Percentiles rank a stretch among this genome's conserved stretches.
Evolutionary conservation across 2,329 filamentous ascomycete species (phyloP).

Genomic region (Fusarium chlamydosporum): DNA sequence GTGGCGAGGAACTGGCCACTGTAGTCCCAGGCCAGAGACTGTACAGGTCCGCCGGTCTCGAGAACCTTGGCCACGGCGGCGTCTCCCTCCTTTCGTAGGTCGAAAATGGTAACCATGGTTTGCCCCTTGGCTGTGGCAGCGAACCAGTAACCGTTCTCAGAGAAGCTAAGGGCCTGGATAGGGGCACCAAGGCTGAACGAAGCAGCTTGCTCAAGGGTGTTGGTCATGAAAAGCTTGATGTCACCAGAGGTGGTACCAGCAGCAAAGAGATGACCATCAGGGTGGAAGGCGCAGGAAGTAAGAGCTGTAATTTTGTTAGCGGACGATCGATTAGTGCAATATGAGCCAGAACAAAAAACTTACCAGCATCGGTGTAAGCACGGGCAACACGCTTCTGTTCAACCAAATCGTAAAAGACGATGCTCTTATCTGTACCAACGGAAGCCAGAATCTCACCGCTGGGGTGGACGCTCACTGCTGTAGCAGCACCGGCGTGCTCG

Average conservation of each 20-base stretch:
- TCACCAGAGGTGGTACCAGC: slow-evolving; percentile 84
- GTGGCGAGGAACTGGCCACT: slow-evolving; percentile 92
- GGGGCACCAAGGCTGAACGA: slow-evolving; percentile 78
- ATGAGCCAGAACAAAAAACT: slow-evolving; percentile 55
- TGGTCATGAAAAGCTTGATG: slow-evolving; percentile 91
- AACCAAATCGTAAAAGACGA: slow-evolving; percentile 87
- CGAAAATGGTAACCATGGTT: slow-evolving; percentile 86
- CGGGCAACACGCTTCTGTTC: slow-evolving; percentile 79
- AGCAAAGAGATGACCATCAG: slow-evolving; percentile 94
- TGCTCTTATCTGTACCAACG: slow-evolving; percentile 91
- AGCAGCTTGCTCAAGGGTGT: slow-evolving; percentile 81
- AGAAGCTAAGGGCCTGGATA: slow-evolving; percentile 84
- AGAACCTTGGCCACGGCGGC: slow-evolving; percentile 85
- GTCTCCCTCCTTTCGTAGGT: slow-evolving; percentile 91
- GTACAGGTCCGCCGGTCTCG: slow-evolving; percentile 83
- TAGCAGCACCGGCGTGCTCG: slow-evolving; percentile 87
- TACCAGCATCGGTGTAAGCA: slow-evolving; percentile 84
- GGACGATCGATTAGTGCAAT: background rate
- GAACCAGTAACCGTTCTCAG: slow-evolving; percentile 97
- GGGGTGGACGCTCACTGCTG: slow-evolving; percentile 84
- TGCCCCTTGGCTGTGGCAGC: slow-evolving; percentile 85
- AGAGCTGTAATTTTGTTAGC: slow-evolving; percentile 66
- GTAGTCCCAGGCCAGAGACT: slow-evolving; percentile 90
- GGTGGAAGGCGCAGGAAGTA: slow-evolving; percentile 88
- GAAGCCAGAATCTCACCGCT: slow-evolving; percentile 87